Base-by-base conservation (phyloP, 2,329 filamentous ascomycete genomes). In the Xylaria multiplex region DNA sequence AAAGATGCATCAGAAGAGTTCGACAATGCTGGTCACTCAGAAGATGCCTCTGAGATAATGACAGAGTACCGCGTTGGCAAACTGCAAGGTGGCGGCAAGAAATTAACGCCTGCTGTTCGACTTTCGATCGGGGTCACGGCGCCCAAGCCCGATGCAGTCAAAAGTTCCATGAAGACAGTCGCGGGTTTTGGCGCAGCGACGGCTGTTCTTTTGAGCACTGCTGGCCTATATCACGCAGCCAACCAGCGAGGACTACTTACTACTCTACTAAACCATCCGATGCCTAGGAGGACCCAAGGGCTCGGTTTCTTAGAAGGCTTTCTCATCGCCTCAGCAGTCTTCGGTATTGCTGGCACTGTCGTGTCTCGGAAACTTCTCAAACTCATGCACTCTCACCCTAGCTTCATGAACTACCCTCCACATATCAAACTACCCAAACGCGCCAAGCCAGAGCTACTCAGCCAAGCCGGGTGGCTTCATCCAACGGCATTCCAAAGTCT, bases 1-100 rank as follows among this genome's bases (percentile, higher is more conserved):
- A 89, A 90, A 72, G 92, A 96, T 79, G 89, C 90, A 54, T 92
- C 90, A 49, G 89, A 92, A 76, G 90, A 88, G 48, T 96, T 94
- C 74, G 92, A 96, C 80, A 91, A 94, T 74, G 91, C 93, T 43
- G 92, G 92, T 50, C 93, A 96, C 82, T 93, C 90, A 53, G 91
- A 93, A 27, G 83, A 84, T 62, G 82, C 82, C 2, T 77, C 73
- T 57, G 81, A 82, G 45, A 79, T 82, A 53, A 79, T 84, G 77
- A 75, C 74, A 2, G 65, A 74, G 13, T 81, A 76, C 59, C 69
- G 69, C 46, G 54, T 84, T 40, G 82, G 81, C 19, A 77, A 74
- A 35, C 74, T 81, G 62, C 78, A 77, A 59, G 79, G 77, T 45
- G 73, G 63, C 14, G 59, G 62, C 59, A 70, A 70, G 43, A 70